These are phyloP conservation scores for Discostella stelligeroides DNA, from an alignment of 108 stramenopile genomes.

Conservation along the genomic window DNA sequence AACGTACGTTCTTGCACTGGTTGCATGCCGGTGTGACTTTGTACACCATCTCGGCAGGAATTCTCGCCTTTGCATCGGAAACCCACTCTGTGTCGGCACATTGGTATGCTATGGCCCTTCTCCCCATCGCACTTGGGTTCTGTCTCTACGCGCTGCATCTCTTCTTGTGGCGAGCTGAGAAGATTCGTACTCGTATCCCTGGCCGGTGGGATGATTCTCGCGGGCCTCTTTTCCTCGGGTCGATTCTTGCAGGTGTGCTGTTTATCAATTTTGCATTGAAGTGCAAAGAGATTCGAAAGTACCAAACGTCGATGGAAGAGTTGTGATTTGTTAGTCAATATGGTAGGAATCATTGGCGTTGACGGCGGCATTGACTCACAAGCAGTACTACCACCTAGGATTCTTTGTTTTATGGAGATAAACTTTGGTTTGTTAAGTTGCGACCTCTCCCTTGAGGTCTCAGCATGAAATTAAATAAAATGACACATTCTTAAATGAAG, in stretches of 20 bases:
- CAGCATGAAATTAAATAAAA: no score
- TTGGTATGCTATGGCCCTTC: conserved; percentile 82
- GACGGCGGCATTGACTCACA: no score
- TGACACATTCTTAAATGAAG: no score
- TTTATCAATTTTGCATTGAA: conserved; percentile 76
- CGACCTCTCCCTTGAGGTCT: no score
- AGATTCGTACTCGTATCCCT: conserved; percentile 83
- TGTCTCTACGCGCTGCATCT: conserved; percentile 85
- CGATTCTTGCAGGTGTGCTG: conserved; percentile 63
- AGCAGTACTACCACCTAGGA: no score
- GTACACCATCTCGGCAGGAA: conserved; percentile 79
- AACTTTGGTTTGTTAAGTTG: no score
- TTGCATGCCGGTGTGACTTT: conserved; percentile 86
- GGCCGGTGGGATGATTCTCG: conserved; percentile 91
- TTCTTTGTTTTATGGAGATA: no score
- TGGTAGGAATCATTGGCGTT: no score
- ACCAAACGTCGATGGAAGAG: conserved; percentile 14
- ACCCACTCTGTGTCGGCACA: conserved; percentile 56
- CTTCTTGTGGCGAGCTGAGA: conserved; percentile 84
- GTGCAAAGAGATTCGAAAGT: conserved; percentile 49
- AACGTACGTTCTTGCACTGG: conserved; percentile 97
- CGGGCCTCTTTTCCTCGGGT: conserved; percentile 81
- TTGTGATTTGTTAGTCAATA: no score
- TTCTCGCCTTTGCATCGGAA: conserved; percentile 79
- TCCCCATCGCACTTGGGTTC: conserved; percentile 79